These are phyloP conservation scores for Fusarium secorum DNA, from an alignment of 2,329 filamentous ascomycete species.

Conservation along the genomic window DNA sequence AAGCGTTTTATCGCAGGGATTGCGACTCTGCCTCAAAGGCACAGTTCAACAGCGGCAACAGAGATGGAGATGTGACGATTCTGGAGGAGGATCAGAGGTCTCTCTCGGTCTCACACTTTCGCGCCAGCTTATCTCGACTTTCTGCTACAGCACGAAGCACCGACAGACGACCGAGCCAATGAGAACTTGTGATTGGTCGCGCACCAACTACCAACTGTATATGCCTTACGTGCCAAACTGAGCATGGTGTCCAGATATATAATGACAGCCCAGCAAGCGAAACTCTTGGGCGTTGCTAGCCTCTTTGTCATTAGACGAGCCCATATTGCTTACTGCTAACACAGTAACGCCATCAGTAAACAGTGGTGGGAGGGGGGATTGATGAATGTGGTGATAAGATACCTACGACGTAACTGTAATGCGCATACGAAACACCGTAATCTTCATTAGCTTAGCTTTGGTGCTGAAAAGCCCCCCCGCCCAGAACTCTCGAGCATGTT, in stretches of 20 bases:
- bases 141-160: not conserved
- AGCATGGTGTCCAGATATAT: not conserved
- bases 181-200: slow-evolving; percentile 5
- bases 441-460: slow-evolving; percentile 2
- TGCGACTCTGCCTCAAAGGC: slow-evolving; percentile 15
- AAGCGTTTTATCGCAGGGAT: slow-evolving; percentile 12
- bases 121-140: not conserved
- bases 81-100: not conserved
- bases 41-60: slow-evolving; percentile 11
- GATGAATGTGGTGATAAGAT: slow-evolving; percentile 21
- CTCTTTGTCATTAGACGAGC: slow-evolving; percentile 24
- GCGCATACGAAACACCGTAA: slow-evolving; percentile 4
- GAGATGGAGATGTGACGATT: not conserved
- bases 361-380: slow-evolving; percentile 10
- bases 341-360: slow-evolving; percentile 7
- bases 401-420: slow-evolving; percentile 13
- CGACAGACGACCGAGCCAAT: slow-evolving; percentile 1
- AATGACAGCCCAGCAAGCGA: not conserved
- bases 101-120: not conserved
- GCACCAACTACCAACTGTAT: not conserved
- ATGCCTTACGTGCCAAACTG: not conserved
- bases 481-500: not conserved
- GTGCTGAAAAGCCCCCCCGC: not conserved
- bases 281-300: slow-evolving; percentile 6
- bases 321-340: slow-evolving; percentile 20